Percentiles rank a stretch among this genome's conserved stretches.
Conservation (phyloP, 2,329 filamentous ascomycete genomes). For the Corinectria fuckeliana region DNA sequence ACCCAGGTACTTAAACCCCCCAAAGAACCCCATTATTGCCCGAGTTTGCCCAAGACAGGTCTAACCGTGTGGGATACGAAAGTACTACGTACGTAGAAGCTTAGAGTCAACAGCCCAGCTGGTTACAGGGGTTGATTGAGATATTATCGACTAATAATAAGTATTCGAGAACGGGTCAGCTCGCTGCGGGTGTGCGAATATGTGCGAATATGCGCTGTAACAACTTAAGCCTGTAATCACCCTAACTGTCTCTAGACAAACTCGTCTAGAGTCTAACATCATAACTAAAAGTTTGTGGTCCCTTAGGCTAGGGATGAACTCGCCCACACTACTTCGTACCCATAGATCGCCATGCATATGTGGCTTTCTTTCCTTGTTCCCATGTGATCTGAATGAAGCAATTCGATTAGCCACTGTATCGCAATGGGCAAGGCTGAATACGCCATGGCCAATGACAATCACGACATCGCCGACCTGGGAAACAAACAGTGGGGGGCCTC, state of each 20-base stretch:
- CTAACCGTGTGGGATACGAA: not conserved
- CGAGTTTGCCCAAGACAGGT: conserved; percentile 5
- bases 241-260: too few species aligned
- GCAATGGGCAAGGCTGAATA: conserved; percentile 13
- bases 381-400: not conserved
- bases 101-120: not conserved
- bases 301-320: not conserved
- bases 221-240: not conserved
- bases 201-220: not conserved
- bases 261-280: too few species aligned
- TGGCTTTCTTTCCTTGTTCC: not conserved
- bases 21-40: conserved; percentile 14
- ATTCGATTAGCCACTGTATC: not conserved
- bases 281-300: not conserved
- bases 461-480: conserved; percentile 31
- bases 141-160: not conserved
- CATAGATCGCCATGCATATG: not conserved
- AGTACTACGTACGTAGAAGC: too few species aligned
- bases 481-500: conserved; percentile 31
- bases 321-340: not conserved
- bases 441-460: conserved; percentile 34
- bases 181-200: too few species aligned
- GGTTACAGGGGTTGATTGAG: not conserved
- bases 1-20: not conserved
- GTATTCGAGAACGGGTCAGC: not conserved